These are phyloP conservation scores for Aspergillus sp. DNA, from an alignment of 2,329 filamentous ascomycete species.

Conservation along the genomic window DNA sequence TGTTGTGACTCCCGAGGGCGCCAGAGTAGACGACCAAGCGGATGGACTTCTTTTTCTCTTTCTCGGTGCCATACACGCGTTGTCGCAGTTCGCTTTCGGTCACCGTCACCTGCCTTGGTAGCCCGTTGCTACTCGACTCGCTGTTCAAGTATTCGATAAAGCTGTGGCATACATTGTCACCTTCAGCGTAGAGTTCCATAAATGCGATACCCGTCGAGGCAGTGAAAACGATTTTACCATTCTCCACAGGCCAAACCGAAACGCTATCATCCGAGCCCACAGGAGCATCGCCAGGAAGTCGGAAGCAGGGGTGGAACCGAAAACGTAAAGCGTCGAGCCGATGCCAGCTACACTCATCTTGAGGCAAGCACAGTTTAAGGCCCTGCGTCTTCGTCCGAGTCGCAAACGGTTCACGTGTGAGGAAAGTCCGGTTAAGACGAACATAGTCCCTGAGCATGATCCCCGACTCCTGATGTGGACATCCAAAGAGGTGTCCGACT, in stretches of 20 bases:
- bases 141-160: slow-evolving; percentile 79
- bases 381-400: slow-evolving; percentile 85
- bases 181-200: slow-evolving; percentile 77
- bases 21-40: slow-evolving; percentile 75
- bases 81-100: slow-evolving; percentile 74
- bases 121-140: slow-evolving; percentile 56
- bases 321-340: slow-evolving; percentile 86
- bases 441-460: slow-evolving; percentile 91
- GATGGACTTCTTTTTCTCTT: slow-evolving; percentile 67
- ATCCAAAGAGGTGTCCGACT: slow-evolving; percentile 85
- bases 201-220: slow-evolving; percentile 81
- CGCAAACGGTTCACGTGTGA: slow-evolving; percentile 78
- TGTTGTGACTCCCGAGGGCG: slow-evolving; percentile 70
- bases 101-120: slow-evolving; percentile 72
- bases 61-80: slow-evolving; percentile 67
- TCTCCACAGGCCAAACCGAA: slow-evolving; percentile 83
- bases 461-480: slow-evolving; percentile 85
- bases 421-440: slow-evolving; percentile 78
- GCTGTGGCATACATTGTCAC: slow-evolving; percentile 75
- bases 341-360: slow-evolving; percentile 91
- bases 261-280: slow-evolving; percentile 71
- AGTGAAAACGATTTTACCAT: slow-evolving; percentile 72
- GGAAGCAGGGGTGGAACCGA: slow-evolving; percentile 86
- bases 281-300: slow-evolving; percentile 72
- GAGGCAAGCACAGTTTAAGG: slow-evolving; percentile 67